Evolutionary conservation across 345 rosid genomes (phyloP).

Genomic region (Melastoma malabathricum): DNA sequence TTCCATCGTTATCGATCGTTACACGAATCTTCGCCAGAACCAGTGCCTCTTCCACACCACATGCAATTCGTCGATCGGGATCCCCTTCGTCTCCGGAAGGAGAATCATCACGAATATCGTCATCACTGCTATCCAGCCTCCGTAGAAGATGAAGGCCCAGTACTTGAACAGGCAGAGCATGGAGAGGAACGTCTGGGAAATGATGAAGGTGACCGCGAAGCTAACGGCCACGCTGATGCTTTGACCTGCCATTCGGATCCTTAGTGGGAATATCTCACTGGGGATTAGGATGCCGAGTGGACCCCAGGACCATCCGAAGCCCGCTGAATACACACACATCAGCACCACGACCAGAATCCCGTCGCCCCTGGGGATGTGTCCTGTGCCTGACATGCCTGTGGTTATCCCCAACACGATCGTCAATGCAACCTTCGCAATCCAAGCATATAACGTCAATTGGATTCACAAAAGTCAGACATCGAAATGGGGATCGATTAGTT

Average conservation of each 20-base stretch:
- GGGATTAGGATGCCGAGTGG: conserved; percentile 52
- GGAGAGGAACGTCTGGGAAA: conserved; percentile 43
- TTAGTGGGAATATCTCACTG: conserved; percentile 56
- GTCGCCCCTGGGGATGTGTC: conserved; percentile 24
- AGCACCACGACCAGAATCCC: conserved; percentile 28
- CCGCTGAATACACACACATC: conserved; percentile 47
- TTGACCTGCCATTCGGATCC: conserved; percentile 48
- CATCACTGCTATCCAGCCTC: conserved; percentile 45
- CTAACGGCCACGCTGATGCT: conserved; percentile 41
- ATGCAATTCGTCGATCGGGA: conserved; percentile 44
- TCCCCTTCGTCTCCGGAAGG: conserved; percentile 57
- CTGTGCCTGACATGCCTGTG: conserved; percentile 32
- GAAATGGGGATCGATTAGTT: no score
- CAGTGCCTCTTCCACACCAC: conserved; percentile 49
- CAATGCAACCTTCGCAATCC: conserved; percentile 14
- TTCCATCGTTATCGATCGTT: background rate
- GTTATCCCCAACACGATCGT: conserved; percentile 24
- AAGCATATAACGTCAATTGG: no score
- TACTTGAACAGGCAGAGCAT: conserved; percentile 57
- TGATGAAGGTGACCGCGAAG: conserved; percentile 36
- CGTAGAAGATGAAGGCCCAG: conserved; percentile 46
- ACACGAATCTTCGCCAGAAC: conserved; percentile 47
- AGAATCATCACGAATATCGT: conserved; percentile 31
- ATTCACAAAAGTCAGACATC: no score
- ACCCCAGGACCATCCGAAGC: conserved; percentile 76